These are phyloP conservation scores for Phytopythium oedochilum DNA, from an alignment of 352 stramenopile genomes.

Conservation along the genomic window DNA sequence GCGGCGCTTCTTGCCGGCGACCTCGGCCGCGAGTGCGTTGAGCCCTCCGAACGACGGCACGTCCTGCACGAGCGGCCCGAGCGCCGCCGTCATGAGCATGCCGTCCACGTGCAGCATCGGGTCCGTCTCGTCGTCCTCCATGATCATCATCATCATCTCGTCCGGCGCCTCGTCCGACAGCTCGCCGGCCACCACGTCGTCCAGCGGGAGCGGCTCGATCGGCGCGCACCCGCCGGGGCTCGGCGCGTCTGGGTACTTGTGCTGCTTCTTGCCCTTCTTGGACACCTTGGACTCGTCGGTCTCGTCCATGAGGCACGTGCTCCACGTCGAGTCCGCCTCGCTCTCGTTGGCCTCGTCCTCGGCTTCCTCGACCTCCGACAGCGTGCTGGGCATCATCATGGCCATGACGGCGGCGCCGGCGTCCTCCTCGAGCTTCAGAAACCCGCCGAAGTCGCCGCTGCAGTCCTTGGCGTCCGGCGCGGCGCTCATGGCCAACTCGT, in stretches of 20 bases:
- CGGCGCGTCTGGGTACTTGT: not conserved
- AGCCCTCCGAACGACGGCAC: constrained; percentile 1
- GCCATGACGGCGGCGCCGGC: constrained; percentile 14
- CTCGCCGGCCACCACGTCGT: constrained; percentile 23
- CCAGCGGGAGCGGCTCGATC: constrained; percentile 10
- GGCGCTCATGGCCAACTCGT: constrained; percentile 13
- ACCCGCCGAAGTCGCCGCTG: constrained; percentile 9
- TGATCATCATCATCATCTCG: constrained; percentile 32
- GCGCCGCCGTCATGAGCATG: constrained; percentile 14
- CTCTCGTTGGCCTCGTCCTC: constrained; percentile 12
- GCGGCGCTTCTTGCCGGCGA: constrained; percentile 30
- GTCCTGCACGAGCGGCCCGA: constrained; percentile 14
- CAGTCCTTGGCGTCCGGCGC: constrained; percentile 1
- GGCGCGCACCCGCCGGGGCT: constrained; percentile 1
- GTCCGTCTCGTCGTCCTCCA: constrained; percentile 13
- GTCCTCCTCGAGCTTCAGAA: constrained; percentile 21
- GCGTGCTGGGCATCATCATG: constrained; percentile 19
- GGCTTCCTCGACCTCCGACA: constrained; percentile 17
- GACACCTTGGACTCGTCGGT: not conserved
- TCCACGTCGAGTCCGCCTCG: constrained; percentile 26
- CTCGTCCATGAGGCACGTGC: constrained; percentile 14
- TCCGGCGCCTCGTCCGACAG: constrained; percentile 24
- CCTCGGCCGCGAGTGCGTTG: constrained; percentile 6
- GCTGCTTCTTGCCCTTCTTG: constrained; percentile 2
- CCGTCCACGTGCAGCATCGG: constrained; percentile 18